Evolutionary conservation across 768 basidiomycete genomes (phyloP).

Genomic region (Trametes cubensis): DNA sequence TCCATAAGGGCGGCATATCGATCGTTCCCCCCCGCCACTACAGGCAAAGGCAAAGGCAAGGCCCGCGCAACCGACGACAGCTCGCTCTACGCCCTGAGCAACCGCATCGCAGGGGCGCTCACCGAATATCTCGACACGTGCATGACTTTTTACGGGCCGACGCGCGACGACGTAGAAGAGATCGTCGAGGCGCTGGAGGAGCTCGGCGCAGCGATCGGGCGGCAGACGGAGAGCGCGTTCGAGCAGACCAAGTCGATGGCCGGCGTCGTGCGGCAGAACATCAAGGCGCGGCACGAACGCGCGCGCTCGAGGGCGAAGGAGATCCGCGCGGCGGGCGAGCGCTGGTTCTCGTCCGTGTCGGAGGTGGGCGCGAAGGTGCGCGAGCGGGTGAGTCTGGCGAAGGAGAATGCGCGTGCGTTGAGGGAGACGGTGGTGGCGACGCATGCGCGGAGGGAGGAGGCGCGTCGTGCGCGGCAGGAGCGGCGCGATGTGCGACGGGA

Average conservation of each 20-base stretch:
- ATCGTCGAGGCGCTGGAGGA: conserved; percentile 34
- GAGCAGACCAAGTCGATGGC: conserved; percentile 25
- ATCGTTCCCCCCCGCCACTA: conserved; percentile 16
- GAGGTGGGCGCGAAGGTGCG: conserved; percentile 29
- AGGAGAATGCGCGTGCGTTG: conserved; percentile 32
- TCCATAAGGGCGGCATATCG: conserved; percentile 16
- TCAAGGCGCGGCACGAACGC: conserved; percentile 33
- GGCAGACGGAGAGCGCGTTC: conserved; percentile 25
- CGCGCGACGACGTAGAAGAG: conserved; percentile 28
- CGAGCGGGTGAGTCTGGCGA: conserved; percentile 30
- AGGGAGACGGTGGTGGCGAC: conserved; percentile 23
- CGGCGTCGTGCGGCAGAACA: conserved; percentile 24
- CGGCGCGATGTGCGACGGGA: conserved; percentile 12
- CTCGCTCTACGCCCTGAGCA: conserved; percentile 30
- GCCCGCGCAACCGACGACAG: conserved; percentile 23
- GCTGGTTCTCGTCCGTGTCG: conserved; percentile 26
- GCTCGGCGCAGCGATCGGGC: conserved; percentile 28
- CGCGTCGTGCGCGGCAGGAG: conserved; percentile 7
- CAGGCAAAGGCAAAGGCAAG: conserved; percentile 31
- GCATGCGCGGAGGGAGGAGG: conserved; percentile 16
- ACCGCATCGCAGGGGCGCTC: conserved; percentile 29
- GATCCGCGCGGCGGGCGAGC: conserved; percentile 34
- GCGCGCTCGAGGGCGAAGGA: conserved; percentile 34
- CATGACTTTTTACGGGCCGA: conserved; percentile 17
- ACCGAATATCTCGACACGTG: conserved; percentile 30